A percentile compares a stretch with the other conserved stretches of the same genome.
These are phyloP conservation scores for Solanum tarijense DNA, from an alignment of 257 asterid species.

Conservation along the genomic window DNA sequence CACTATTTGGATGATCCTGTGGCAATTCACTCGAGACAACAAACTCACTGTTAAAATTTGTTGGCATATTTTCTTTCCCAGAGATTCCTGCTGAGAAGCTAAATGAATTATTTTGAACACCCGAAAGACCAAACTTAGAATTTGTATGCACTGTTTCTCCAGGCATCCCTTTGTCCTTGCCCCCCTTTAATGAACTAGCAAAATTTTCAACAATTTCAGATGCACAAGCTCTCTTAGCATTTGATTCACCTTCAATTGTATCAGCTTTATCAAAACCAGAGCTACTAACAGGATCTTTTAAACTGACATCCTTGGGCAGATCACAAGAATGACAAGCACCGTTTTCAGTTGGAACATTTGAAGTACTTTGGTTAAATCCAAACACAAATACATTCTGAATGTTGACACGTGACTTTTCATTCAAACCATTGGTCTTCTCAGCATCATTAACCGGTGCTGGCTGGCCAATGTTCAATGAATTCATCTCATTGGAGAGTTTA, in stretches of 20 bases:
- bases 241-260: not conserved
- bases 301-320: slow-evolving; percentile 1
- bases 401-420: slow-evolving; percentile 10
- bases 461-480: slow-evolving; percentile 38
- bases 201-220: not conserved
- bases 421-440: slow-evolving; percentile 11
- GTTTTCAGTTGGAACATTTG: slow-evolving; percentile 11
- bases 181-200: not conserved
- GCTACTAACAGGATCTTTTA: not conserved
- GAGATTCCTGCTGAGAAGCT: slow-evolving; percentile 9
- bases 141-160: not conserved
- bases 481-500: slow-evolving; percentile 45
- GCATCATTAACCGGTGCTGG: slow-evolving; percentile 16
- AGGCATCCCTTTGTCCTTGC: not conserved
- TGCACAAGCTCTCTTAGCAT: not conserved
- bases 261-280: slow-evolving; percentile 4
- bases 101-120: slow-evolving; percentile 3
- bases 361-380: slow-evolving; percentile 16
- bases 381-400: slow-evolving; percentile 27
- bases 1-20: slow-evolving; percentile 3
- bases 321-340: not conserved
- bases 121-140: slow-evolving; percentile 2
- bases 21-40: slow-evolving; percentile 11
- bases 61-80: slow-evolving; percentile 26
- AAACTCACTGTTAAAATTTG: slow-evolving; percentile 8